Percentiles rank a stretch among this genome's conserved stretches.
These are phyloP conservation scores for Trichoderma semiorbis DNA, from an alignment of 2,329 filamentous ascomycete species.

Conservation along the genomic window DNA sequence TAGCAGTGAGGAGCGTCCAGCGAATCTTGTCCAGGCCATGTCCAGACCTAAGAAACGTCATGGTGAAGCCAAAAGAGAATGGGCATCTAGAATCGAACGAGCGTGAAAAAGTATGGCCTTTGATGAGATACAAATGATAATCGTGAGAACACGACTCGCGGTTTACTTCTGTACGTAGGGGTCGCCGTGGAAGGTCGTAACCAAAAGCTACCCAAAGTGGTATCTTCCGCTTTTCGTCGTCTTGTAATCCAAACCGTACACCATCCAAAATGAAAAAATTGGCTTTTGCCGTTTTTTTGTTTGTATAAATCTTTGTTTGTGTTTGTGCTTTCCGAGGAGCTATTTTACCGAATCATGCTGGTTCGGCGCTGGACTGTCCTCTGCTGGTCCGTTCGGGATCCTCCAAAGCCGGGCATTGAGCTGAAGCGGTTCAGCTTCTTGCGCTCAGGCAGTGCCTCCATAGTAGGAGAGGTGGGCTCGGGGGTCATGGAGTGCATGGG, in stretches of 20 bases:
- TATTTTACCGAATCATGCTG: conserved; percentile 37
- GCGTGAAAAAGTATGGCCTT: conserved; percentile 9
- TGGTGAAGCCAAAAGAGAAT: not conserved
- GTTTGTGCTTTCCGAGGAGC: not conserved
- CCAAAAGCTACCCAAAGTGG: conserved; percentile 7
- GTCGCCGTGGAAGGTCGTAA: conserved; percentile 15
- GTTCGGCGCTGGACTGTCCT: conserved; percentile 41
- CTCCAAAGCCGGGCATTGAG: conserved; percentile 54
- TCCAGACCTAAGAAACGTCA: not conserved
- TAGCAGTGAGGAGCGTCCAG: not conserved
- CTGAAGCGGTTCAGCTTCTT: conserved; percentile 55
- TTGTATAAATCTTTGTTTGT: conserved; percentile 12
- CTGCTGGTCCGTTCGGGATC: conserved; percentile 35
- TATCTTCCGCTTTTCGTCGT: conserved; percentile 19
- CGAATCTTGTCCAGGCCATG: not conserved
- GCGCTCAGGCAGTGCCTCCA: conserved; percentile 33
- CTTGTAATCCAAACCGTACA: conserved; percentile 26
- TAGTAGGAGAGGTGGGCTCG: conserved; percentile 24
- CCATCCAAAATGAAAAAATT: conserved; percentile 9
- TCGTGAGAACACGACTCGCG: conserved; percentile 3
- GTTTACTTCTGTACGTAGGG: not conserved
- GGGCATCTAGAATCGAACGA: not conserved
- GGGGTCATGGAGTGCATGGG: conserved; percentile 26
- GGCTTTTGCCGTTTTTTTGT: not conserved
- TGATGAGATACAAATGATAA: conserved; percentile 14